Conservation (phyloP, 495 filamentous ascomycete species). For the Penicillium desertorum region DNA sequence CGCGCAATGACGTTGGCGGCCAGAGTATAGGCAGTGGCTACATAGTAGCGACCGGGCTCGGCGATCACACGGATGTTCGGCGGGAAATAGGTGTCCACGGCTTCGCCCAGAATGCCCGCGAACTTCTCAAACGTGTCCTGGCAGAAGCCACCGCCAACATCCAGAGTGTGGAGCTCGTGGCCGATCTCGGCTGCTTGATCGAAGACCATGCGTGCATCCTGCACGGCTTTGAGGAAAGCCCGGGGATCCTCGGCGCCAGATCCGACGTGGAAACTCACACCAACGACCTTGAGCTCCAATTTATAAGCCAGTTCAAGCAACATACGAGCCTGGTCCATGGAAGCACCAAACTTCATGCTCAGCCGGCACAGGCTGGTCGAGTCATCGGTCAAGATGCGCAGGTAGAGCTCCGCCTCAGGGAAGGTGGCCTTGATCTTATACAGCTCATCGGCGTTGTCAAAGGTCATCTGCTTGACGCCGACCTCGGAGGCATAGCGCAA, state of each 20-base stretch:
- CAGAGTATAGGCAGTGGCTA: slow-evolving; percentile 86
- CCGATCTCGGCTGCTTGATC: slow-evolving; percentile 79
- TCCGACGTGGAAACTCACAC: slow-evolving; percentile 96
- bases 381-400: slow-evolving; percentile 95
- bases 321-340: slow-evolving; percentile 71
- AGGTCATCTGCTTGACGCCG: slow-evolving; percentile 97
- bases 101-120: slow-evolving; percentile 73
- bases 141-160: slow-evolving; percentile 92
- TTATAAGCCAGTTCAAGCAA: slow-evolving; percentile 80
- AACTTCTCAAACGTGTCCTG: slow-evolving; percentile 88
- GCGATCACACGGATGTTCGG: slow-evolving; percentile 84
- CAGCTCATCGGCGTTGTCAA: slow-evolving; percentile 96
- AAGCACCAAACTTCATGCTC: slow-evolving; percentile 95
- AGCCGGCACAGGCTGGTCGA: slow-evolving; percentile 89
- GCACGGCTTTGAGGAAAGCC: slow-evolving; percentile 85
- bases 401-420: slow-evolving; percentile 84
- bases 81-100: slow-evolving; percentile 86
- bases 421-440: slow-evolving; percentile 93
- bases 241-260: slow-evolving; percentile 89
- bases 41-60: slow-evolving; percentile 95
- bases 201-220: slow-evolving; percentile 85
- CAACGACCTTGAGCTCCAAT: slow-evolving; percentile 91
- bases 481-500: slow-evolving; percentile 79
- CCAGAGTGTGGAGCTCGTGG: slow-evolving; percentile 78
- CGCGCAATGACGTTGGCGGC: slow-evolving; percentile 96